Evolutionary conservation across 495 filamentous ascomycete genomes (phyloP), one percentile per base, ranked within the genome.

Genomic region (Podospora bellae-mahoneyi): DNA sequence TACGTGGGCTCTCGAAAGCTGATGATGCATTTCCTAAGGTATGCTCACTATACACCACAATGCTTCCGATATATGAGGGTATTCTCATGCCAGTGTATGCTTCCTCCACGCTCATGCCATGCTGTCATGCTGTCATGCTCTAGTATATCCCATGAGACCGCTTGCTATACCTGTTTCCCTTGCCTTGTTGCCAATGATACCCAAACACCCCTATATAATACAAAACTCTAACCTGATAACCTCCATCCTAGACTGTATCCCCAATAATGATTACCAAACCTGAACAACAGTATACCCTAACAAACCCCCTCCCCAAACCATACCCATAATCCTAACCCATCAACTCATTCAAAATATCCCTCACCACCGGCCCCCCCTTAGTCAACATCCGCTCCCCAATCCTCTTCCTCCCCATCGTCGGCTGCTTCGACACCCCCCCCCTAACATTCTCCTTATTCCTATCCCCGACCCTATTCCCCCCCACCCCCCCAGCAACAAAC

Each of bases 301-400:
- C 39, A 48, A 10, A 10, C 7, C 39, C 39, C 39, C 1, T 16
- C 39, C 39, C 5, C 9, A 3, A 9, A 48, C 39, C 7, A 48
- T 6, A 18, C 39, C 39, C 39, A 48, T 9, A 6, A 48, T 48
- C 39, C 39, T 10, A 48, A 48, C 30, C 30, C 30, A 75, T 77
- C 73, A 83, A 75, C 64, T 84, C 82, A 67, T 84, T 83, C 64
- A 83, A 66, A 39, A 84, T 83, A 77, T 84, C 81, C 69, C 80
- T 71, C 68, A 81, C 70, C 13, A 84, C 78, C 26, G 78, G 74
- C 60, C 78, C 80, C 5, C 77, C 78, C 64, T 74, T 79, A 30
- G 83, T 61, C 27, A 84, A 64, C 10, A 74, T 77, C 32, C 71
- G 73, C 65, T 78, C 78, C 0, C 77, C 78, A 55, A 81, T 73